Evolutionary conservation across 192 early-diverging fungal species (phyloP).

Genomic region (Endogone sp.): DNA sequence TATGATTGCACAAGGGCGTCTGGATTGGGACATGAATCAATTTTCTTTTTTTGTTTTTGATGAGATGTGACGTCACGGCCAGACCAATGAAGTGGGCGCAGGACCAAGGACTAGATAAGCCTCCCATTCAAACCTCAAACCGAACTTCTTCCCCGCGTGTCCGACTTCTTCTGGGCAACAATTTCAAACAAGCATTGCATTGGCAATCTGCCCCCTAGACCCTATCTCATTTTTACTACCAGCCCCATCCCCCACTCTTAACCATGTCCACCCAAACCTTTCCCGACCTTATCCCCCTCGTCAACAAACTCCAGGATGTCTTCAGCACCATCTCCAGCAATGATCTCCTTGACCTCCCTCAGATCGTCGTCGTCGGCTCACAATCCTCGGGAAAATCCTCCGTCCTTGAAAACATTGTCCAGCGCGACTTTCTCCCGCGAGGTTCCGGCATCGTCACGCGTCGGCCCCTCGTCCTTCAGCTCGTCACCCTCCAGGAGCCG

Average conservation of each 20-base stretch:
- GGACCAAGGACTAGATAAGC: too few species aligned
- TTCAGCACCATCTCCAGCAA: constrained; percentile 69
- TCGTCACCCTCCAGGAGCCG: constrained; percentile 43
- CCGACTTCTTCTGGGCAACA: too few species aligned
- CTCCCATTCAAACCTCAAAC: not conserved
- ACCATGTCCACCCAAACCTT: not conserved
- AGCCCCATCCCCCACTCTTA: not conserved
- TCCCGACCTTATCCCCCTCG: constrained; percentile 68
- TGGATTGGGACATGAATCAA: too few species aligned
- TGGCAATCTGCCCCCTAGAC: too few species aligned
- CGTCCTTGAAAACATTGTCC: constrained; percentile 98
- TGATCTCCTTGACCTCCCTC: constrained; percentile 74
- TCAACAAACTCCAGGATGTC: constrained; percentile 80
- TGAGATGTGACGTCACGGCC: not conserved
- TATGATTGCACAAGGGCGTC: not conserved
- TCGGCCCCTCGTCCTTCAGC: constrained; percentile 76
- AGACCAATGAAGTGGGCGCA: too few species aligned
- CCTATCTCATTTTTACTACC: too few species aligned
- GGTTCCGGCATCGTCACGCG: constrained; percentile 86
- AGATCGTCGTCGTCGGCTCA: constrained; percentile 86
- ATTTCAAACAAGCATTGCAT: too few species aligned
- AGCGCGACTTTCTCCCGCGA: constrained; percentile 96
- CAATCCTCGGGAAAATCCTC: constrained; percentile 93
- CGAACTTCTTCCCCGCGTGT: too few species aligned
- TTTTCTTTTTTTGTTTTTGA: too few species aligned